Base-by-base conservation (phyloP, 371 early-diverging fungal genomes). In the Apophysomyces trapeziformis region DNA sequence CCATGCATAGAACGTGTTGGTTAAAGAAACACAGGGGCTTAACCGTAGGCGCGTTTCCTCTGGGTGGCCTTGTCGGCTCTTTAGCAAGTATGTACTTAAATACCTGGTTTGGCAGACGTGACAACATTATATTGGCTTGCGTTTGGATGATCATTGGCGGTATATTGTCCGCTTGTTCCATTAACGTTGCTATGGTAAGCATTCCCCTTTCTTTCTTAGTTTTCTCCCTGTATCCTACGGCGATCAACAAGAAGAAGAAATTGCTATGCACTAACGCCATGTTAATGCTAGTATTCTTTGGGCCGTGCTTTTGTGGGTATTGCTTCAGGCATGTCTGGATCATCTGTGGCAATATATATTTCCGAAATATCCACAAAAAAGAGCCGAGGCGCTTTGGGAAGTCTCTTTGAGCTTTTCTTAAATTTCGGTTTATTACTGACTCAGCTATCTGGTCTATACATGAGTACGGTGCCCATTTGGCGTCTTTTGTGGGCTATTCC, bases 271-370 rank as follows among this genome's bases (percentile, higher is more conserved):
- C 32, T 26, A 26, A 26, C 32, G 32, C 32, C 32, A 26, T 26
- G 32, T 26, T 26, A 3, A 26, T 61, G 32, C 1, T 64, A 78
- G 78, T 82, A 82, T 57, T 70, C 77, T 39, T 45, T 87, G n/a
- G 98, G 96, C n/a, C 86, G 99, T 47, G 84, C 95, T 65, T 62
- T 97, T 38, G 86, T 89, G 37, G 99, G 99, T 50, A 59, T 97
- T 57, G 96, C 89, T 7, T 85, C 89, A 45, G 98, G 97, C 21
- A 83, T 88, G 77, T 75, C 70, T 12, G 82, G 82, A 13, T 76
- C 82, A n/a, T 78, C 76, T 11, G 75, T 77, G 21, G 75, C 77
- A 8, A 82, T 91, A 61, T 98, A 96, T 74, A 83, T 97, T 36
- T 86, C 90, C 6, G 95, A 96, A 73, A 86, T 98, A 38, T 85